Conservation (phyloP, 805 yeast genomes). For the Saccharomyces jurei region DNA sequence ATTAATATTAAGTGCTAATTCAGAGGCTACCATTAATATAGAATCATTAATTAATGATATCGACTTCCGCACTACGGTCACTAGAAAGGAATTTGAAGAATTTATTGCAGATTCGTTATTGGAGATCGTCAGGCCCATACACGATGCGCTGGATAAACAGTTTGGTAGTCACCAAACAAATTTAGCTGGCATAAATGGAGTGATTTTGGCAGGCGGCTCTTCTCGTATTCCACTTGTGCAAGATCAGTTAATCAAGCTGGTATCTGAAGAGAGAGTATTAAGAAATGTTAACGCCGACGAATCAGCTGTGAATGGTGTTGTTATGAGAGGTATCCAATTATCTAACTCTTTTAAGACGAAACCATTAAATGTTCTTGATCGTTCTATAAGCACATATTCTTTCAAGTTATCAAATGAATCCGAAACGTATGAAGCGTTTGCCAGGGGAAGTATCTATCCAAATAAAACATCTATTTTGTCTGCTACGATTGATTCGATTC, state of each 20-base stretch:
- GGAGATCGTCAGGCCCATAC: conserved; percentile 47
- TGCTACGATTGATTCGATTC: conserved; percentile 25
- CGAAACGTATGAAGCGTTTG: conserved; percentile 35
- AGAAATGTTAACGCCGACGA: conserved; percentile 94
- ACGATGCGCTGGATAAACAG: conserved; percentile 39
- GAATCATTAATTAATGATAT: conserved; percentile 68
- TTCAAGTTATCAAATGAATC: conserved; percentile 20
- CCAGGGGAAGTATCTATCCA: conserved; percentile 37
- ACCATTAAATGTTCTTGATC: conserved; percentile 48
- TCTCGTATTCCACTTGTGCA: conserved; percentile 86
- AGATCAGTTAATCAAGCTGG: conserved; percentile 42
- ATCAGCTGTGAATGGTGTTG: conserved; percentile 82
- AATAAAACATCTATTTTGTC: conserved; percentile 27
- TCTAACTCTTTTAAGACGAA: conserved; percentile 61
- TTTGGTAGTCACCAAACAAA: conserved; percentile 21
- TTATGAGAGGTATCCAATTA: conserved; percentile 71
- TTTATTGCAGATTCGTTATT: conserved; percentile 36
- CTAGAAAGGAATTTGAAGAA: conserved; percentile 74
- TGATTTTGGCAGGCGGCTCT: conserved; percentile 84
- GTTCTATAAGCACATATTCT: conserved; percentile 42
- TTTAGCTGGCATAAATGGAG: conserved; percentile 43
- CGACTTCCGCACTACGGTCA: conserved; percentile 60
- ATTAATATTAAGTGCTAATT: conserved; percentile 76
- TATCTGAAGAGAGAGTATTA: conserved; percentile 56
- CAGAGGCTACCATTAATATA: conserved; percentile 65